Conservation (phyloP, 2,329 filamentous ascomycete species). For the Fusarium fujikuroi region DNA sequence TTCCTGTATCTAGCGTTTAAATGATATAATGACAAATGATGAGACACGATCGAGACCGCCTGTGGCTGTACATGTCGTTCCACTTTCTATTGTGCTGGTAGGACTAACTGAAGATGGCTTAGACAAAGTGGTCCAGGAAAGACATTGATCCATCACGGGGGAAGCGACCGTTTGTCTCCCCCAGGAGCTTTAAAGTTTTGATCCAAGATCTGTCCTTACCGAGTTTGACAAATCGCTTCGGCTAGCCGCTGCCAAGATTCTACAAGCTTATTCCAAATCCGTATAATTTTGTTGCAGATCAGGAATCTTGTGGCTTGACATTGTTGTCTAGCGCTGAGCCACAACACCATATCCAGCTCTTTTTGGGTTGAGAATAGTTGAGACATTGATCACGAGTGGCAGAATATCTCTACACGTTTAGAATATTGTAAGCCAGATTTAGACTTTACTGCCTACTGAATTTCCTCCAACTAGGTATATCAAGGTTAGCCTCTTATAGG, state of each 20-base stretch:
- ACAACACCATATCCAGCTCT: not conserved
- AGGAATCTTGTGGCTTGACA: not conserved
- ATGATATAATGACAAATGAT: not conserved
- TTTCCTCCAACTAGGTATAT: fast-evolving
- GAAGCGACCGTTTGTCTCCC: not conserved
- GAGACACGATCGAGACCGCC: not conserved
- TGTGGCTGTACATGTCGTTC: not conserved
- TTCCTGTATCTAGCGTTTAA: not conserved
- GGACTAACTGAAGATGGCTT: not conserved
- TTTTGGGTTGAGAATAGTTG: too few relatives aligned
- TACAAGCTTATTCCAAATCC: not conserved
- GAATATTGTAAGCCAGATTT: not conserved
- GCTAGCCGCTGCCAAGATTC: not conserved
- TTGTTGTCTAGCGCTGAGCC: not conserved
- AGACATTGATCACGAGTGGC: not conserved
- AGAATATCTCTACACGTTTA: not conserved
- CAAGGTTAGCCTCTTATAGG: fast-evolving
- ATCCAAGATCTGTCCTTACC: not conserved
- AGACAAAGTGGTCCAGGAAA: too few relatives aligned
- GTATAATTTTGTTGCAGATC: not conserved
- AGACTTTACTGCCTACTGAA: fast-evolving
- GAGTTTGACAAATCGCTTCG: not conserved
- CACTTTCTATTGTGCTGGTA: not conserved
- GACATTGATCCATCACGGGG: not conserved
- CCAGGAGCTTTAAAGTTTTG: not conserved